A percentile compares a stretch with the other conserved stretches of the same genome.
These are phyloP conservation scores for Vanilla planifolia DNA, from an alignment of 106 monocot species.

Conservation along the genomic window DNA sequence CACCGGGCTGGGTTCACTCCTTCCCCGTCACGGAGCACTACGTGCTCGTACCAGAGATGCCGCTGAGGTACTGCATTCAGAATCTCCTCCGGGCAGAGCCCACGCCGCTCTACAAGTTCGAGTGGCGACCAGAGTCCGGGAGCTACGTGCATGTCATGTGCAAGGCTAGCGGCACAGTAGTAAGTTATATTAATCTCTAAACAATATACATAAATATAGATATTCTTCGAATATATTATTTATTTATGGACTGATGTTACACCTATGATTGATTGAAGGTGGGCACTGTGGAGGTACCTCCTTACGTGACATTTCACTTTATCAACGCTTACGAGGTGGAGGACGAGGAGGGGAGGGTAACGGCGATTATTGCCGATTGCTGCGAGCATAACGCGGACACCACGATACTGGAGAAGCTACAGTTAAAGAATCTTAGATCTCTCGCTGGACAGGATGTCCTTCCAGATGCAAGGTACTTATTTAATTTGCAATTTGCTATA, in stretches of 20 bases:
- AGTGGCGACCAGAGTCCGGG: conserved; percentile 70
- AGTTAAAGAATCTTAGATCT: conserved; percentile 54
- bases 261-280: conserved; percentile 27
- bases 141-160: conserved; percentile 93
- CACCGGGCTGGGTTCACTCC: conserved; percentile 98
- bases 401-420: conserved; percentile 77
- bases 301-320: conserved; percentile 90
- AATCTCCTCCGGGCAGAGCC: conserved; percentile 87
- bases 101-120: conserved; percentile 91
- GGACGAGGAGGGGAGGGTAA: conserved; percentile 61
- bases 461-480: conserved; percentile 73
- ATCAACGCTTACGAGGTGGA: conserved; percentile 94
- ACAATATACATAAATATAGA: no score
- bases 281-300: conserved; percentile 86
- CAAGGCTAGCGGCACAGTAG: conserved; percentile 66
- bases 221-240: no score
- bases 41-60: conserved; percentile 95
- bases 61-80: conserved; percentile 62
- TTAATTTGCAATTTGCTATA: background rate
- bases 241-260: background rate
- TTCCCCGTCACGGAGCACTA: conserved; percentile 86
- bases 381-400: conserved; percentile 86
- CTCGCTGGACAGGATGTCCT: conserved; percentile 52
- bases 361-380: conserved; percentile 77
- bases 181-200: no score